A percentile compares a stretch with the other conserved stretches of the same genome.
These are phyloP conservation scores for Coemansia biformis DNA, from an alignment of 192 early-diverging fungal genomes.

Conservation along the genomic window DNA sequence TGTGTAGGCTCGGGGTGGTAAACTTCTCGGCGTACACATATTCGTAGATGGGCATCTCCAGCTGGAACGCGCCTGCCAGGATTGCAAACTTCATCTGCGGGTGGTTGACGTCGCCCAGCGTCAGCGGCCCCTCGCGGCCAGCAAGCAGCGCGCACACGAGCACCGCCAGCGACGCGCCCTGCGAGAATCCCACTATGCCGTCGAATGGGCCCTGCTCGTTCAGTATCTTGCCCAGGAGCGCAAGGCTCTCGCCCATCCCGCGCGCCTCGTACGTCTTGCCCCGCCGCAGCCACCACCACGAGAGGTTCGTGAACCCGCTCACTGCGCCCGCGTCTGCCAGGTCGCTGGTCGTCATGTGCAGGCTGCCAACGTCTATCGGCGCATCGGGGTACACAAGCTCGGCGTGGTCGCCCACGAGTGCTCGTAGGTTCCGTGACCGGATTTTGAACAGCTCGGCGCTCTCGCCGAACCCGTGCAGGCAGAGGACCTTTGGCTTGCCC, in stretches of 20 bases:
- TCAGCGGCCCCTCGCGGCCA: constrained; percentile 9
- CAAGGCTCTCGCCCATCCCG: constrained; percentile 22
- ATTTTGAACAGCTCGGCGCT: constrained; percentile 38
- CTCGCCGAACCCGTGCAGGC: constrained; percentile 46
- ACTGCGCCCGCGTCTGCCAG: constrained; percentile 1
- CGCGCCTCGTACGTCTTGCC: constrained; percentile 29
- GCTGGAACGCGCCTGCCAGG: constrained; percentile 27
- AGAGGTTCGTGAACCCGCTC: constrained; percentile 34
- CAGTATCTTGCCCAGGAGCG: constrained; percentile 15
- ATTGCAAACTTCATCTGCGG: constrained; percentile 39
- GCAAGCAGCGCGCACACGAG: constrained; percentile 26
- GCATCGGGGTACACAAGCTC: constrained; percentile 38
- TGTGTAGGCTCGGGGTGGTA: constrained; percentile 25
- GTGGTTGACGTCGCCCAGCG: constrained; percentile 23
- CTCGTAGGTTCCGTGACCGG: constrained; percentile 31
- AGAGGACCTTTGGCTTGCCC: constrained; percentile 44
- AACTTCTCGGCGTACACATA: constrained; percentile 14
- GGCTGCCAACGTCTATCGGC: constrained; percentile 31
- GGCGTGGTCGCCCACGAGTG: constrained; percentile 25
- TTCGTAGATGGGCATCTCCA: constrained; percentile 24
- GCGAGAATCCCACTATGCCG: constrained; percentile 47
- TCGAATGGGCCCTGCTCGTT: constrained; percentile 46
- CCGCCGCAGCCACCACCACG: constrained; percentile 46
- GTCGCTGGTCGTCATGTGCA: constrained; percentile 26
- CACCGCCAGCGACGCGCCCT: constrained; percentile 29